Evolutionary conservation across 768 basidiomycete genomes (phyloP), one percentile per base, ranked within the genome.

Genomic region (Podaxis sp.): DNA sequence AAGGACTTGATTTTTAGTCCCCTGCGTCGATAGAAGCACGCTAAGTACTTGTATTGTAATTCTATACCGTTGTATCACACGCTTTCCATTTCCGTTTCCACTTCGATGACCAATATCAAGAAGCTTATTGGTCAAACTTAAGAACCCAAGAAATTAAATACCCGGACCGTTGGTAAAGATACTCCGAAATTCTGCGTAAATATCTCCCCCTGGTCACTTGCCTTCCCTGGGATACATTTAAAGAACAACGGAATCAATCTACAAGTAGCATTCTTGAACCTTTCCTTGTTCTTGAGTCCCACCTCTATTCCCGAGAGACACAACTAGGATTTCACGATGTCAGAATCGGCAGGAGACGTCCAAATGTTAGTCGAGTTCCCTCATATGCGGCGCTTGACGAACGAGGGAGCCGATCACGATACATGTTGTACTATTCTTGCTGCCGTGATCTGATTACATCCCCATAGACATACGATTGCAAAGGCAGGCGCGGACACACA

Each of bases 1-100:
- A 92, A 64, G 95, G 95, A 3, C 93, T 98, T 71, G 96, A 98
- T 63, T 99, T 97, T 72, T 96, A 80, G 72, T 71, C 54, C 12
- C 63, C 33, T 60, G 55, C 52, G 63, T 40, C 22, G 57, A 52
- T 61, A 63, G 48, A 48, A 57, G 38, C 36, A 15, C 11, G 9
- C 33, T 33, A 24, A 13, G 19, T 24, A 19, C 39, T 56, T 26
- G 54, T 40, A 39, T 6, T 40, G 19, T 22, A 56, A 22, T 30
- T 40, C 54, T 13, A 19, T 19, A 42, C 19, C 39, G 26, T 55
- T 49, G 53, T 54, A 53, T 44, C 38, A 17, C 40, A 42, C 40
- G 44, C 33, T 22, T 46, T 36, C 24, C 49, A 13, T 12, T 22
- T 26, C 7, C 9, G 12, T 26, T n/a, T n/a, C 2, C 19, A 36